Evolutionary conservation across 2,329 filamentous ascomycete species (phyloP).

Genomic region (Colletotrichum somersetense): DNA sequence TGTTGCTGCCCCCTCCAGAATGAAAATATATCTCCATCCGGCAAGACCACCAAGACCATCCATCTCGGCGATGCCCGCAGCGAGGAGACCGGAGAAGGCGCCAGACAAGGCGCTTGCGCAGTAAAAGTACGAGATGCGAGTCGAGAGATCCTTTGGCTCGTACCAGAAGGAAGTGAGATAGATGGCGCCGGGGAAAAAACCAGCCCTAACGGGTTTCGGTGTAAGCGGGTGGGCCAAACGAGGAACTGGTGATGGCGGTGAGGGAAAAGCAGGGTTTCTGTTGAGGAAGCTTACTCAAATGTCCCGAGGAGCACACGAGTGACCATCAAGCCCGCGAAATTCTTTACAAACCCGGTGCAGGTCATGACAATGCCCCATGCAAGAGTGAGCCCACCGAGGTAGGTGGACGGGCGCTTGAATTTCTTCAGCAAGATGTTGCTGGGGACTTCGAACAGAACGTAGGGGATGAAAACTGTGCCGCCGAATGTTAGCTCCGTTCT

Average conservation of each 20-base stretch:
- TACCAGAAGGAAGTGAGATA: constrained; percentile 68
- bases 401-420: constrained; percentile 70
- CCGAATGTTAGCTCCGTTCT: neutral
- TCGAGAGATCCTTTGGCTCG: constrained; percentile 48
- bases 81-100: constrained; percentile 71
- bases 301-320: constrained; percentile 63
- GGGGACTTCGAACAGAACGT: constrained; percentile 73
- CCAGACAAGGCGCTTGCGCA: constrained; percentile 77
- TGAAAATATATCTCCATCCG: constrained; percentile 57
- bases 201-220: constrained; percentile 52
- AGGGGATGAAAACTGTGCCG: constrained; percentile 71
- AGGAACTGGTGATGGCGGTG: neutral
- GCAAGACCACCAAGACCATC: constrained; percentile 53
- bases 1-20: constrained; percentile 46
- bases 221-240: neutral
- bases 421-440: constrained; percentile 76
- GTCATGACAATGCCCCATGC: constrained; percentile 50
- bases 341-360: constrained; percentile 45
- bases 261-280: neutral
- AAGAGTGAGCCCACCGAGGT: constrained; percentile 74
- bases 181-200: constrained; percentile 66
- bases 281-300: constrained; percentile 55
- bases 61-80: constrained; percentile 68
- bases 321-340: constrained; percentile 45
- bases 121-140: constrained; percentile 74